Evolutionary conservation across 345 rosid genomes (phyloP).

Genomic region (Sisymbrium altissimum): DNA sequence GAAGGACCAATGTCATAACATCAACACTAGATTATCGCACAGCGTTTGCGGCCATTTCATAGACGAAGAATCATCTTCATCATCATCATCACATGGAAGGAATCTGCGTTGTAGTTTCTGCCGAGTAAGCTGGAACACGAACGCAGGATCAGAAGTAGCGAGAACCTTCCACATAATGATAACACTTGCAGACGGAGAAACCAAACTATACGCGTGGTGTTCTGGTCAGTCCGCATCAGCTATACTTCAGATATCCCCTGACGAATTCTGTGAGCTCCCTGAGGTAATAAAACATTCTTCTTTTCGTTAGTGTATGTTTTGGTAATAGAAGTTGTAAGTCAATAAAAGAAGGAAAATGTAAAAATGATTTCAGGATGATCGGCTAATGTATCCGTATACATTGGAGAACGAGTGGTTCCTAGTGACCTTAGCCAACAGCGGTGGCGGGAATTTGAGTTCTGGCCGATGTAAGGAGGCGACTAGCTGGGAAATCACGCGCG

Average conservation of each 20-base stretch:
- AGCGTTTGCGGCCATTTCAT: constrained; percentile 65
- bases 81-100: constrained; percentile 24
- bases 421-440: constrained; percentile 66
- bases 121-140: constrained; percentile 29
- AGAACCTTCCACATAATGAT: constrained; percentile 68
- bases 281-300: constrained; percentile 51
- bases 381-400: constrained; percentile 75
- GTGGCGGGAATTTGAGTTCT: constrained; percentile 21
- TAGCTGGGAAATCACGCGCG: constrained; percentile 87
- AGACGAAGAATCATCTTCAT: constrained; percentile 27
- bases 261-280: constrained; percentile 73
- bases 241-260: constrained; percentile 84
- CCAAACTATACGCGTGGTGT: constrained; percentile 68
- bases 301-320: neutral
- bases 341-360: neutral
- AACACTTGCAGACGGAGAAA: constrained; percentile 60
- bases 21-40: constrained; percentile 57
- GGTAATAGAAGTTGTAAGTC: neutral
- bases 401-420: constrained; percentile 66
- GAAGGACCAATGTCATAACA: constrained; percentile 55
- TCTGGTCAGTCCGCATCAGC: constrained; percentile 80
- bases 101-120: constrained; percentile 67
- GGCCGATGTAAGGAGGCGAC: constrained; percentile 19
- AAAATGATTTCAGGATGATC: constrained; percentile 62
- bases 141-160: constrained; percentile 39